Evolutionary conservation across 345 rosid species (phyloP), one percentile per base, ranked within the genome.

Genomic region (Eucalyptus shirleyi): DNA sequence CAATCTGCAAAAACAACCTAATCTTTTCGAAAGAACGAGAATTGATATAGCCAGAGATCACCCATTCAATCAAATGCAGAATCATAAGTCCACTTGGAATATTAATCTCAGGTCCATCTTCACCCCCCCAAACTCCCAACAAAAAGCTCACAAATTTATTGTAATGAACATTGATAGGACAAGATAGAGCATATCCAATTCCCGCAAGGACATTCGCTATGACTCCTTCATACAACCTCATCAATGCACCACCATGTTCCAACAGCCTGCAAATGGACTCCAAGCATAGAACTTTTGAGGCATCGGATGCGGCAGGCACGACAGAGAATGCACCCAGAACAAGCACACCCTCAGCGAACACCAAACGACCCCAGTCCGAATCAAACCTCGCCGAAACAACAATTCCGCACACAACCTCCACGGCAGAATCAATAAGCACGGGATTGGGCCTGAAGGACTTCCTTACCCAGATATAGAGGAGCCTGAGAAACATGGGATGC

Each of bases 51-150:
- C 96, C 94, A 80, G 95, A 95, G 40, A 95, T 89, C 88, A 95
- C 92, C 99, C 99, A 95, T 89, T 97, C 99, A 56, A 96, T 89
- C 94, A 94, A 92, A 94, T 97, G 99, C 92, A 98, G 91, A 92
- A 97, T 91, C 96, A 96, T 95, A 87, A 97, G 93, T 50, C 98
- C 99, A 87, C 92, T 87, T 87, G 94, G 89, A 89, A 96, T 92
- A 89, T 85, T 92, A 81, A 92, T 92, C 89, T 56, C 87, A 69
- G 94, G 96, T 65, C 96, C 96, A 91, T 92, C 95, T 83, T 93
- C 92, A 89, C 89, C 94, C 28, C 94, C 93, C 98, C 98, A 95
- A 89, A 95, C 90, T 30, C 95, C 95, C 90, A 96, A 89, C 82
- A 95, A 91, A 89, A 91, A 91, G 92, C 94, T 93, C 92, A 95